Evolutionary conservation across 2,329 filamentous ascomycete species (phyloP), one percentile per base, ranked within the genome.

Genomic region (Lasiodiplodia citricola): DNA sequence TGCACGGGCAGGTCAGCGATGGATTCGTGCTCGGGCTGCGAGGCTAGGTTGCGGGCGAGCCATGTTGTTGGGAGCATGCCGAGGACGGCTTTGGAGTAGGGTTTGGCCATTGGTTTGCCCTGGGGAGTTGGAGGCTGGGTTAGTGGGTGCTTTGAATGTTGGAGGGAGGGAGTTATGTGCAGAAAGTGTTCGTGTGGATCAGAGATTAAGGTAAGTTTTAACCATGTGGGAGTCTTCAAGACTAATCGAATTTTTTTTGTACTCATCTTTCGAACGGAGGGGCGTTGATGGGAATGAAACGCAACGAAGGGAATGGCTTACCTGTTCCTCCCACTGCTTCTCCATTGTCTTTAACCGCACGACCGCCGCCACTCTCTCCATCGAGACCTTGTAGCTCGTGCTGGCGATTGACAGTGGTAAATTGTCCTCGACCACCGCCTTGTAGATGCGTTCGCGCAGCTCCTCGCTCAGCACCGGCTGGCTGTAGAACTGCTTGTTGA

Each of bases 221-320:
- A 97, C 92, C 93, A 96, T 90, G 86, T 54, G 89, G 80, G 84
- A 81, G 94, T 98, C 94, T 97, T 97, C 87, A 96, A 97, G 95
- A 98, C 95, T 97, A 97, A 98, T 97, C 95, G 95, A 84, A 91
- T 88, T 89, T 90, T 88, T 88, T 84, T 62, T 28, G 75, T 88
- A 85, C 87, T 92, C 90, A 92, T 92, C 90, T 91, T 84, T 71
- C 72, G 73, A 76, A 68, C 38, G 58, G 21, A 54, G 31, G 31
- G 18, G 41, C 28, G 38, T 28, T 23, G 47, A 23, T 14, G 41
- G 31, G 4, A 21, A n/a, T 10, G 18, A 13, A 65, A 21, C 38
- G 14, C 28, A 68, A 50, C 50, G 63, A 16, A 57, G 41, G 28
- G 25, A 50, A 23, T 21, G 65, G 83, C 92, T 86, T 87, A 97